Conservation (phyloP, 139 green algal genomes). For the Chlorella sp. region DNA sequence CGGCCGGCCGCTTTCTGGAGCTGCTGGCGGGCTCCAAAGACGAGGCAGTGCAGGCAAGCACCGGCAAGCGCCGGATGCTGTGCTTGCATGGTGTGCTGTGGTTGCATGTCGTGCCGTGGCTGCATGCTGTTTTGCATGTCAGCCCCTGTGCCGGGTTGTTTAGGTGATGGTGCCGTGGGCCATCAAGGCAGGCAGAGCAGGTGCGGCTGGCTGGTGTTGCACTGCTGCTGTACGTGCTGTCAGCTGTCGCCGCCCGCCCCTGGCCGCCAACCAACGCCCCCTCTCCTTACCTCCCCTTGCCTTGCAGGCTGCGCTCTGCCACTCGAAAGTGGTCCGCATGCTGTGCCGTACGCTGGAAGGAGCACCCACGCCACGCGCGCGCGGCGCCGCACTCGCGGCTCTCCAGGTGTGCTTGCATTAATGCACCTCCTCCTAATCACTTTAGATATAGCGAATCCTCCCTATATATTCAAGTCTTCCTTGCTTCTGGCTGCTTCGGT, state of each 20-base stretch:
- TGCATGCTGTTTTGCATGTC: not conserved
- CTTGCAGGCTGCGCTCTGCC: conserved; percentile 29
- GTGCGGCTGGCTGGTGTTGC: too few relatives aligned
- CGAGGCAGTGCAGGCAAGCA: conserved; percentile 11
- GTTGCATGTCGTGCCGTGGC: not conserved
- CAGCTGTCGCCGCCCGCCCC: not conserved
- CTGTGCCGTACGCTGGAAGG: conserved; percentile 4
- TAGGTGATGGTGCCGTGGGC: too few relatives aligned
- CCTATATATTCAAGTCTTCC: not conserved
- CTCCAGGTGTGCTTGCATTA: not conserved
- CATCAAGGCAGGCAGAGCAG: too few relatives aligned
- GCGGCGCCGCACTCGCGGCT: conserved; percentile 3
- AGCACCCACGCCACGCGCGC: not conserved
- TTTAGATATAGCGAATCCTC: not conserved
- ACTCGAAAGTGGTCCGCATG: conserved; percentile 33
- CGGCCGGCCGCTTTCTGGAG: conserved; percentile 27
- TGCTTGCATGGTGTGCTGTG: not conserved
- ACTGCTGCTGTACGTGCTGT: too few relatives aligned
- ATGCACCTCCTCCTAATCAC: not conserved
- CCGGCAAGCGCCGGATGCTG: too few relatives aligned
- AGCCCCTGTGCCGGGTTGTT: too few relatives aligned
- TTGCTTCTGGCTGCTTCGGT: not conserved
- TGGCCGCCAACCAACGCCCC: too few relatives aligned
- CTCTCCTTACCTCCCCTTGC: not conserved
- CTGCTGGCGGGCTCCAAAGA: conserved; percentile 16